Evolutionary conservation across 768 basidiomycete genomes (phyloP).

Genomic region (Termitomyces sp.): DNA sequence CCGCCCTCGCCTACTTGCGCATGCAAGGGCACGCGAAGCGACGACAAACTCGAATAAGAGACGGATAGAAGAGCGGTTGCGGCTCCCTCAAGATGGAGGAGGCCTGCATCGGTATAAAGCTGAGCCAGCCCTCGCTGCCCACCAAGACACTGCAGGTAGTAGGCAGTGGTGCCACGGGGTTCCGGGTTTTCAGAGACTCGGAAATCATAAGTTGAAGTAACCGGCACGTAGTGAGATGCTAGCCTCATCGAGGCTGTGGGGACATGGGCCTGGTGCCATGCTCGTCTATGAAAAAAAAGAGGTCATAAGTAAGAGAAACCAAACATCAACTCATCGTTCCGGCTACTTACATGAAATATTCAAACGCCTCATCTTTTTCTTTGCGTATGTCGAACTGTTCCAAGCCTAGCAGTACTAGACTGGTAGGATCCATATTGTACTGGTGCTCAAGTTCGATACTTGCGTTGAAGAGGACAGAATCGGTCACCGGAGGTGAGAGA

Average conservation of each 20-base stretch:
- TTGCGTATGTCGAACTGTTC: slow-evolving; percentile 72
- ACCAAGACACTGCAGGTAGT: slow-evolving; percentile 64
- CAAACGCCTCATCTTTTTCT: slow-evolving; percentile 73
- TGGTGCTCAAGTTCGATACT: slow-evolving; percentile 49
- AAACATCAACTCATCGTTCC: not conserved
- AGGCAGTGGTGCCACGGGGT: slow-evolving; percentile 46
- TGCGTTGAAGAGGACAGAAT: slow-evolving; percentile 48
- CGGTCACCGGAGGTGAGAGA: slow-evolving; percentile 44
- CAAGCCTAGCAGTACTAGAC: slow-evolving; percentile 63
- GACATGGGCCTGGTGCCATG: slow-evolving; percentile 73
- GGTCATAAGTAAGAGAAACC: not conserved
- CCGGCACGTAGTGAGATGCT: slow-evolving; percentile 65
- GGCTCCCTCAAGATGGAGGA: slow-evolving; percentile 77
- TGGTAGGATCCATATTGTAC: slow-evolving; percentile 86
- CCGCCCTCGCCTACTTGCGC: slow-evolving; percentile 49
- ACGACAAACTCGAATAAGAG: slow-evolving; percentile 72
- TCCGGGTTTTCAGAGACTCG: slow-evolving; percentile 29
- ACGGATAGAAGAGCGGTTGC: slow-evolving; percentile 66
- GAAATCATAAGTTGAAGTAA: slow-evolving; percentile 38
- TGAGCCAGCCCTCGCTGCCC: slow-evolving; percentile 63
- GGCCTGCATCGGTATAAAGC: slow-evolving; percentile 72
- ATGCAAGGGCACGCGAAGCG: slow-evolving; percentile 59
- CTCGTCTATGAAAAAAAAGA: slow-evolving; percentile 44
- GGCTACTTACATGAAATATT: slow-evolving; percentile 65
- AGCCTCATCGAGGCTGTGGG: slow-evolving; percentile 77